These are phyloP conservation scores for Leptographium procerum DNA, from an alignment of 2,329 filamentous ascomycete species.

Conservation along the genomic window DNA sequence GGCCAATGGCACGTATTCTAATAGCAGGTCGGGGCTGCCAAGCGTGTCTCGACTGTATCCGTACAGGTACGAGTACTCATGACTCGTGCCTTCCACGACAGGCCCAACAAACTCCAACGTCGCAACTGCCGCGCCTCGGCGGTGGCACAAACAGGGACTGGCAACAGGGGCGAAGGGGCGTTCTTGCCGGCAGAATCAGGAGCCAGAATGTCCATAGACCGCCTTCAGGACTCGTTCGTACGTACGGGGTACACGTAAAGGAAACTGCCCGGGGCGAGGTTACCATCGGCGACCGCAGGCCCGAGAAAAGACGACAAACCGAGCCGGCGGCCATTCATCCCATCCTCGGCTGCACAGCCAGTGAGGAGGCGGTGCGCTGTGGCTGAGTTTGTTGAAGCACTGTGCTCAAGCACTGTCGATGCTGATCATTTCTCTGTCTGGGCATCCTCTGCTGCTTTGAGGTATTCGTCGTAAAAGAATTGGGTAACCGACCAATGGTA, in stretches of 20 bases:
- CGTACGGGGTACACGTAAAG: too few relatives aligned
- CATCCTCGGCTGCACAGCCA: neutral
- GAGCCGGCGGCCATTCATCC: neutral
- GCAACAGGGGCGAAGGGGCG: neutral
- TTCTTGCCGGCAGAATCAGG: neutral
- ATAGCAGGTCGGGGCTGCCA: too few relatives aligned
- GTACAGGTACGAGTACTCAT: too few relatives aligned
- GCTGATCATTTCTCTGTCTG: neutral
- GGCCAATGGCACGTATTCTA: too few relatives aligned
- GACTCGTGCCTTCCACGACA: neutral
- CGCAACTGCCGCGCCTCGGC: neutral
- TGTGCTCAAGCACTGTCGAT: neutral
- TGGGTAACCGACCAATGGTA: slow-evolving; percentile 9
- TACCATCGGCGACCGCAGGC: too few relatives aligned
- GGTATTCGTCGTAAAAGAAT: slow-evolving; percentile 10
- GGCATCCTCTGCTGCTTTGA: neutral
- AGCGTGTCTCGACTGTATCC: too few relatives aligned
- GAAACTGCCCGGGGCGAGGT: neutral
- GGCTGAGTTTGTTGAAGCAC: neutral
- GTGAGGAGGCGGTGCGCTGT: neutral
- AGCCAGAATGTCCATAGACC: neutral
- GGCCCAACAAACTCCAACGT: neutral
- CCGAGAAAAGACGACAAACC: neutral
- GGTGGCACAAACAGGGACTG: neutral
- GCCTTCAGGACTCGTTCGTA: neutral